Percentiles rank a stretch among this genome's conserved stretches.
Conservation (phyloP, 169 alveolate genomes). For the Theileria parva region DNA sequence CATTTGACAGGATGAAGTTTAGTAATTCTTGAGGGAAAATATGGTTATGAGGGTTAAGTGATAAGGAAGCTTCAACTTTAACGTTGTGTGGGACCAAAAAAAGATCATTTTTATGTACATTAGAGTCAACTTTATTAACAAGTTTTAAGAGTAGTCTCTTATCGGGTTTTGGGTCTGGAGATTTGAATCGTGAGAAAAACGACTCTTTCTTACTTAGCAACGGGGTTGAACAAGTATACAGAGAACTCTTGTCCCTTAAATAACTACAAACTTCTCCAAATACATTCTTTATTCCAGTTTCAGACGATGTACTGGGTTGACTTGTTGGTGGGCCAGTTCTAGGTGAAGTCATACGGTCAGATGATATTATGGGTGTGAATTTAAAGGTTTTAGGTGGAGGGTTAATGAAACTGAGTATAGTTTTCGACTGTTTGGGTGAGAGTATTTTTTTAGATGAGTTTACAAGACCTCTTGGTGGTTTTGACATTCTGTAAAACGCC, state of each 20-base stretch:
- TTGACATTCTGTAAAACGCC: slow-evolving; percentile 14
- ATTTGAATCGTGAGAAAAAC: not conserved
- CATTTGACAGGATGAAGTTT: not conserved
- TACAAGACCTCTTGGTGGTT: slow-evolving; percentile 61
- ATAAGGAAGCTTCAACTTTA: slow-evolving; percentile 1
- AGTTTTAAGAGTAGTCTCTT: slow-evolving; percentile 1
- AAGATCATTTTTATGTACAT: not conserved
- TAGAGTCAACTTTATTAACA: not conserved
- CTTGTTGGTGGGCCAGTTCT: not conserved
- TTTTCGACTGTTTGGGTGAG: slow-evolving; percentile 60
- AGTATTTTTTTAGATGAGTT: slow-evolving; percentile 56
- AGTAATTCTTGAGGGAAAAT: not conserved
- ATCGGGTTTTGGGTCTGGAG: not conserved
- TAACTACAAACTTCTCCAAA: slow-evolving; percentile 10
- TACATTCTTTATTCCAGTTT: not conserved
- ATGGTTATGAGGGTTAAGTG: not conserved
- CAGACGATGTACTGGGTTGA: not conserved
- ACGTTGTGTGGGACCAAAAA: slow-evolving; percentile 4
- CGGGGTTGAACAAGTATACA: not conserved
- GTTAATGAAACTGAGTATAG: slow-evolving; percentile 56
- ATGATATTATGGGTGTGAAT: slow-evolving; percentile 33
- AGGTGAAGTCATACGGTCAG: not conserved
- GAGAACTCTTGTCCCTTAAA: slow-evolving; percentile 4
- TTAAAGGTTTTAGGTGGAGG: slow-evolving; percentile 35
- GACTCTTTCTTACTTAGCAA: not conserved